A percentile compares a stretch with the other conserved stretches of the same genome.
phyloP scores from a whole-genome alignment of 345 rosid species.

The Hibiscus tridactylites region DNA sequence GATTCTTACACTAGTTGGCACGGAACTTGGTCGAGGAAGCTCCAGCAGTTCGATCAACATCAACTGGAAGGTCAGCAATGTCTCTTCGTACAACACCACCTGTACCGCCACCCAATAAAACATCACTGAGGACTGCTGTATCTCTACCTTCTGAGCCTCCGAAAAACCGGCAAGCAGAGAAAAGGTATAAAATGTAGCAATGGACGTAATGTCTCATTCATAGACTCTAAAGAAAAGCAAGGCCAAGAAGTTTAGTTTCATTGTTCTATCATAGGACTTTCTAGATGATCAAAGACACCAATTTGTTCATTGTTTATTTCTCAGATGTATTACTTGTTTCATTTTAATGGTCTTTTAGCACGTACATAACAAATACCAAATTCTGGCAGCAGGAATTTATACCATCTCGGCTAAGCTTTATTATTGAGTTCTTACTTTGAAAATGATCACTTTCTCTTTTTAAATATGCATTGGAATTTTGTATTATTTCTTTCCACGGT shows the following conservation, averaged over 20 bases:
- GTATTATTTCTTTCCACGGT: neutral
- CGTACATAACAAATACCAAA: neutral
- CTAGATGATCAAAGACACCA: neutral
- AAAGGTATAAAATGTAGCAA: constrained; percentile 34
- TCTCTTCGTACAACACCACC: constrained; percentile 48
- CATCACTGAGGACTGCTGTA: constrained; percentile 49
- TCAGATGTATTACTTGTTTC: neutral
- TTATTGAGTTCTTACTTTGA: neutral
- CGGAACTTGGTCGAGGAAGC: constrained; percentile 46
- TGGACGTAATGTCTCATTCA: neutral
- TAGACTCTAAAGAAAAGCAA: neutral
- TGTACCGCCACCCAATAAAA: constrained; percentile 53
- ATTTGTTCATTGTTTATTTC: neutral
- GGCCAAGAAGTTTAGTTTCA: neutral
- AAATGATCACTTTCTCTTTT: neutral
- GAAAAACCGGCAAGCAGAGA: constrained; percentile 42
- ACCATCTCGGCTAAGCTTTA: neutral
- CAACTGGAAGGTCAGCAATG: constrained; percentile 50
- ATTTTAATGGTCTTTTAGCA: constrained; percentile 4
- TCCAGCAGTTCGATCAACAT: constrained; percentile 35
- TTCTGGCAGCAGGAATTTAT: neutral
- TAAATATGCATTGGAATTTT: neutral
- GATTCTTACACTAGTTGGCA: constrained; percentile 30
- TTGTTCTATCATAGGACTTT: neutral
- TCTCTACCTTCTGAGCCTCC: constrained; percentile 66